Base-by-base conservation (phyloP, 129 eudicot genomes). In the Tanacetum coccineum region DNA sequence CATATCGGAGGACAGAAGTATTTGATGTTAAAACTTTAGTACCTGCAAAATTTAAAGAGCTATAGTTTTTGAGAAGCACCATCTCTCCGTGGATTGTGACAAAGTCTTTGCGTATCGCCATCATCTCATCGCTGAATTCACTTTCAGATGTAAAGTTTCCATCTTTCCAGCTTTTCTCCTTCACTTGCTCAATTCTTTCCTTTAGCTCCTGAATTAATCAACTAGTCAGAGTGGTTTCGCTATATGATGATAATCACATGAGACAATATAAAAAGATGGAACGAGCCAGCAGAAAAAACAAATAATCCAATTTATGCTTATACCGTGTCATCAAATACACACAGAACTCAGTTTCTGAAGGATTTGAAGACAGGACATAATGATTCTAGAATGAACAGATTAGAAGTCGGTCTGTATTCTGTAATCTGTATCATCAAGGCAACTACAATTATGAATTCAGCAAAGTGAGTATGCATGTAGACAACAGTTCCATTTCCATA, bases 41-140 rank as follows among this genome's bases (percentile, higher is more conserved):
- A 93, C 99, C 99, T 67, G 95, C 95, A 93, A 86, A 86, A 67
- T 93, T 93, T 21, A 93, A 86, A 73, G 92, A 86, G 81, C 99
- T 88, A 48, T 93, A 93, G 72, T 82, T 93, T 79, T 86, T 89
- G 14, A 93, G 96, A 75, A 93, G 96, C 78, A 93, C 95, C 99
- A 93, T 86, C 66, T 93, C 93, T 44, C 96, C 99, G 39, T 89
- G 88, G 66, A 89, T 93, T 26, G 89, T 62, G 62, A 86, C 89
- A 73, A 84, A 89, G 63, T 93, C 96, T 70, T 72, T 82, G 32
- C 86, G 95, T 60, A 93, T 88, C 46, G 72, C 87, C 85, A 89
- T 81, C 80, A 78, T 75, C 47, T 86, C 91, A 25, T 82, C 82
- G 53, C 81, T 78, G 65, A 86, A 78, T 74, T 90, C 89, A 52